Conservation (phyloP, 1,139 yeast species). For the Saccharomyces hybrid region DNA sequence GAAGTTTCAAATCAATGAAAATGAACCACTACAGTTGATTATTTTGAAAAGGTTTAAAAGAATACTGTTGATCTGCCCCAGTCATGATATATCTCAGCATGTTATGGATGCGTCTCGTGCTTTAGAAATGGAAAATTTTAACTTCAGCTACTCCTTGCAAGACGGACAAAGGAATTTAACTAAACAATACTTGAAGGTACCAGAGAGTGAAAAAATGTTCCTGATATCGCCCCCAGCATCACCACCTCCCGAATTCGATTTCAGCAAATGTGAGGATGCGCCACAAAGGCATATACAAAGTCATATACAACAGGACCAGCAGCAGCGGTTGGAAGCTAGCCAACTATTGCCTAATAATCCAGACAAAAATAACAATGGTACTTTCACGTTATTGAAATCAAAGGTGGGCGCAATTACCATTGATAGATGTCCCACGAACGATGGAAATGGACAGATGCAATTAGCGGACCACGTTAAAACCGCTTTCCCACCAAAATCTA, state of each 20-base stretch:
- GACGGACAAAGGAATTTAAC: conserved; percentile 14
- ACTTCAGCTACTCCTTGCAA: conserved; percentile 17
- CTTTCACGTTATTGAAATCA: conserved; percentile 7
- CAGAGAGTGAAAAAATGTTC: conserved; percentile 31
- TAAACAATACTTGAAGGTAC: conserved; percentile 29
- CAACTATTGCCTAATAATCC: neutral
- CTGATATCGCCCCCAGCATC: conserved; percentile 38
- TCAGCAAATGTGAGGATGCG: conserved; percentile 32
- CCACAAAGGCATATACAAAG: conserved; percentile 24
- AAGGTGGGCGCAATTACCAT: conserved; percentile 13
- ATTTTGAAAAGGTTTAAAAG: conserved; percentile 16
- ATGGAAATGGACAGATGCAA: neutral
- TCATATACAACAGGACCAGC: conserved; percentile 6
- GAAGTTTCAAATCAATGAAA: conserved; percentile 6
- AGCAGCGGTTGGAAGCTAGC: conserved; percentile 1
- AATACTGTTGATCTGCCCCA: conserved; percentile 18
- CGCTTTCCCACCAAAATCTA: conserved; percentile 33
- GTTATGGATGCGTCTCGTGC: conserved; percentile 5
- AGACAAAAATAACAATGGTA: neutral
- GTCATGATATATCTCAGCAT: conserved; percentile 8
- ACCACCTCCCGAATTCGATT: conserved; percentile 37
- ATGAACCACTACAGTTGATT: conserved; percentile 18
- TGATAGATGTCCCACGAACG: conserved; percentile 8
- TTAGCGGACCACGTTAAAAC: conserved; percentile 12
- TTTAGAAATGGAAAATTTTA: conserved; percentile 3